These are phyloP conservation scores for Dimocarpus longan DNA, from an alignment of 345 rosid genomes.

Conservation along the genomic window DNA sequence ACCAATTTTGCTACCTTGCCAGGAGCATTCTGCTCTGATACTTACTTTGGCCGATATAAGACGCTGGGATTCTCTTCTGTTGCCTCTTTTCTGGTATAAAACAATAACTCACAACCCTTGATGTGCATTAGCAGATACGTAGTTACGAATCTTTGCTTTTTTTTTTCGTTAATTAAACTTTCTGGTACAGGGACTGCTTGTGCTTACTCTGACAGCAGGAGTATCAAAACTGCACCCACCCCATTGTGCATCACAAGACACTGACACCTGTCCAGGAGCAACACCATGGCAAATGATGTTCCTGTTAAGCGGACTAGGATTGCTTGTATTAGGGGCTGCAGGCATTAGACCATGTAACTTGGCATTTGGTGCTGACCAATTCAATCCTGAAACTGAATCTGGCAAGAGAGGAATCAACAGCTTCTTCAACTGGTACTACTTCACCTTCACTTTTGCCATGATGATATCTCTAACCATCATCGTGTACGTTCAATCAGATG, in stretches of 20 bases:
- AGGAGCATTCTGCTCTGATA: constrained; percentile 68
- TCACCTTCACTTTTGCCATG: constrained; percentile 49
- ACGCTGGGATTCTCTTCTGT: constrained; percentile 61
- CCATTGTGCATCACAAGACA: constrained; percentile 18
- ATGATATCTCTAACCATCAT: constrained; percentile 45
- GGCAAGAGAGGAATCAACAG: constrained; percentile 49
- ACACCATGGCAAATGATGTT: constrained; percentile 40
- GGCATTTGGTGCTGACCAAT: constrained; percentile 64
- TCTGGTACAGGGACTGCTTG: constrained; percentile 43
- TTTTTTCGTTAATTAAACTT: neutral
- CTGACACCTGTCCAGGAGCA: constrained; percentile 26
- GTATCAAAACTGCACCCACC: constrained; percentile 45
- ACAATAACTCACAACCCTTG: neutral
- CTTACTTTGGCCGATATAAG: constrained; percentile 75
- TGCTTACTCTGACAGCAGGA: constrained; percentile 44
- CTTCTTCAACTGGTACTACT: constrained; percentile 66
- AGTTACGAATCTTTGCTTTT: neutral
- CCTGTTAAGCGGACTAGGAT: constrained; percentile 34
- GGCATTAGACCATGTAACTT: constrained; percentile 59
- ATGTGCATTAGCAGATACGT: neutral
- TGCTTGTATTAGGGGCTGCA: constrained; percentile 48
- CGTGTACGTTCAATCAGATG: constrained; percentile 54
- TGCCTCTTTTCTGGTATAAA: constrained; percentile 58
- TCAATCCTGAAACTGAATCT: constrained; percentile 43
- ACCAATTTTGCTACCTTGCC: constrained; percentile 59